These are phyloP conservation scores for Triangularia verruculosa DNA, from an alignment of 2,329 filamentous ascomycete genomes.

Conservation along the genomic window DNA sequence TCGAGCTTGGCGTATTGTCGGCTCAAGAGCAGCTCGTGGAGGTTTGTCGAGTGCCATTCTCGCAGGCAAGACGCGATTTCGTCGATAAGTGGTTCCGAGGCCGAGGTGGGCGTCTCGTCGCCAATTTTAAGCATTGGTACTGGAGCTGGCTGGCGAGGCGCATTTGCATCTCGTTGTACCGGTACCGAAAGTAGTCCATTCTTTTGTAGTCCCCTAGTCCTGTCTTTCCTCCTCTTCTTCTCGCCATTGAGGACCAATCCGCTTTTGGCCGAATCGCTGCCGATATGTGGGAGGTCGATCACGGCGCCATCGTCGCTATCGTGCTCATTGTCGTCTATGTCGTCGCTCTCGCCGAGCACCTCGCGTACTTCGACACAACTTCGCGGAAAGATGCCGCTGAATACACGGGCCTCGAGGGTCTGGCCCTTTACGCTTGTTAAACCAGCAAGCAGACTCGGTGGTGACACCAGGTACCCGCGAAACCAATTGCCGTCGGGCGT, in stretches of 20 bases:
- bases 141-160: conserved; percentile 78
- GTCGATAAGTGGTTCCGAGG: conserved; percentile 87
- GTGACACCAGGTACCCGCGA: conserved; percentile 90
- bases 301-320: conserved; percentile 39
- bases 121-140: conserved; percentile 98
- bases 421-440: conserved; percentile 88
- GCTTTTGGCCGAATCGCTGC: conserved; percentile 54
- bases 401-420: conserved; percentile 91
- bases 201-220: conserved; percentile 26
- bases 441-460: conserved; percentile 86
- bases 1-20: conserved; percentile 80
- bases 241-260: conserved; percentile 41
- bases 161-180: conserved; percentile 60
- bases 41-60: conserved; percentile 97
- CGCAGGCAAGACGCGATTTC: conserved; percentile 95
- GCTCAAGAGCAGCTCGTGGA: conserved; percentile 84
- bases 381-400: conserved; percentile 95
- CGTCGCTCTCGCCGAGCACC: conserved; percentile 73
- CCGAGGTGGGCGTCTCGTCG: conserved; percentile 89
- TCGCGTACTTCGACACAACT: conserved; percentile 95
- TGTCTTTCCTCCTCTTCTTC: conserved; percentile 36
- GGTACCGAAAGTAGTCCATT: conserved; percentile 47
- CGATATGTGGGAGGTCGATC: conserved; percentile 31
- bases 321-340: conserved; percentile 44
- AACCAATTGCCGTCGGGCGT: conserved; percentile 90